Evolutionary conservation across 2,329 filamentous ascomycete species (phyloP).

Genomic region (Dothidotthia symphoricarpi): DNA sequence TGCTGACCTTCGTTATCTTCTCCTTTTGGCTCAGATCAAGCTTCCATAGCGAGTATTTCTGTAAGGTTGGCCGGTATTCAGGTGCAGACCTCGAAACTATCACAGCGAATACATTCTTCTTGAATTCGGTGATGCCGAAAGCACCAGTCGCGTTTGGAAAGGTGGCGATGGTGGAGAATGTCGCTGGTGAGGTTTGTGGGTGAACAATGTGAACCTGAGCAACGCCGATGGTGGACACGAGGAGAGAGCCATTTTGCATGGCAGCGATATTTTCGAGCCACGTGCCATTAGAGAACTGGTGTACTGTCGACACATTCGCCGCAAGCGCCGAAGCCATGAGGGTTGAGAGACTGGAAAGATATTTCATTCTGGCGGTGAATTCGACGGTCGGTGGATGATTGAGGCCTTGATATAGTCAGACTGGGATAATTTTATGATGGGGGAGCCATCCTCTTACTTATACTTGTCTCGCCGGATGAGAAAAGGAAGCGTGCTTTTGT

Average conservation of each 20-base stretch:
- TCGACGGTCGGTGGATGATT: too few species aligned
- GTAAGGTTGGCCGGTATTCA: constrained; percentile 2
- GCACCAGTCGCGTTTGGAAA: constrained; percentile 27
- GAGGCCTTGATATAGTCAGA: too few species aligned
- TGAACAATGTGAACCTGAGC: constrained; percentile 39
- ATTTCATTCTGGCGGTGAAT: too few species aligned
- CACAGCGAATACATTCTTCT: constrained; percentile 37
- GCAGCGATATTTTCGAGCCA: constrained; percentile 43
- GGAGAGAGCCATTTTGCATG: constrained; percentile 39
- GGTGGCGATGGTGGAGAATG: constrained; percentile 23
- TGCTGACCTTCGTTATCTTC: constrained; percentile 3
- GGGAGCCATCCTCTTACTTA: too few species aligned
- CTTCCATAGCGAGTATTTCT: constrained; percentile 18
- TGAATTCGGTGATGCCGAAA: constrained; percentile 41
- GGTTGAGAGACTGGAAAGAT: too few species aligned
- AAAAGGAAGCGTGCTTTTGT: too few species aligned
- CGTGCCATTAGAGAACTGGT: constrained; percentile 27
- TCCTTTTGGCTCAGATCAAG: constrained; percentile 10
- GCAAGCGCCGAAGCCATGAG: too few species aligned
- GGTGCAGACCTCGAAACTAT: too few species aligned
- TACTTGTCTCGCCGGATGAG: too few species aligned
- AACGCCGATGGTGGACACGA: constrained; percentile 32
- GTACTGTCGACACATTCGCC: too few species aligned
- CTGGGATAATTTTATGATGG: too few species aligned
- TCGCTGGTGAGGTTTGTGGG: constrained; percentile 21